A percentile compares a stretch with the other conserved stretches of the same genome.
Conservation (phyloP, 2,329 filamentous ascomycete genomes). For the Dactylellina leptospora region DNA sequence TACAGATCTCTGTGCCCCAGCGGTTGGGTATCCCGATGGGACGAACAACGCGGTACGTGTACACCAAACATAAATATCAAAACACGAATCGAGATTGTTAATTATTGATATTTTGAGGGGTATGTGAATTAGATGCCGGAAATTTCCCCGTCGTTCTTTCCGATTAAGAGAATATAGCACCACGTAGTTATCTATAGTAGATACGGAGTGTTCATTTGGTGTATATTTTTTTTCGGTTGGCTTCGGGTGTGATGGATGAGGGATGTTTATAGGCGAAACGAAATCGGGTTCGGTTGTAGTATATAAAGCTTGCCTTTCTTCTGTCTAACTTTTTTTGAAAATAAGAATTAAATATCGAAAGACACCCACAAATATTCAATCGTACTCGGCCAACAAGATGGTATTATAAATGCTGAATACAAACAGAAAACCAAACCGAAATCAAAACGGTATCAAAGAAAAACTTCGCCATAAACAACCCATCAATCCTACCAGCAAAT, state of each 20-base stretch:
- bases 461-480: background rate
- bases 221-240: slow-evolving; percentile 5
- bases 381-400: background rate
- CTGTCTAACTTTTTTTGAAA: background rate
- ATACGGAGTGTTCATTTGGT: background rate
- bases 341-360: background rate
- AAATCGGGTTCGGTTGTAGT: slow-evolving; percentile 33
- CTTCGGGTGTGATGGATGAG: background rate
- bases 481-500: background rate
- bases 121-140: slow-evolving; percentile 64
- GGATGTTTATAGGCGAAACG: slow-evolving; percentile 44
- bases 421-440: background rate
- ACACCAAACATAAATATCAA: too few relatives aligned
- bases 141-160: slow-evolving; percentile 75
- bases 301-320: slow-evolving; percentile 28
- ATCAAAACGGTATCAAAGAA: background rate
- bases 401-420: background rate
- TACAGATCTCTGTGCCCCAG: slow-evolving; percentile 98
- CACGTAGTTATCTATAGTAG: too few relatives aligned
- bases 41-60: slow-evolving; percentile 88
- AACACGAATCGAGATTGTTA: background rate
- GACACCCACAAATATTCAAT: background rate
- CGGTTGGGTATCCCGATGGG: slow-evolving; percentile 92
- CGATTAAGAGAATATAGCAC: too few relatives aligned
- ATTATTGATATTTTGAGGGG: background rate